Percentiles rank a stretch among this genome's conserved stretches.
These are phyloP conservation scores for Podila horticola DNA, from an alignment of 192 early-diverging fungal species.

Conservation along the genomic window DNA sequence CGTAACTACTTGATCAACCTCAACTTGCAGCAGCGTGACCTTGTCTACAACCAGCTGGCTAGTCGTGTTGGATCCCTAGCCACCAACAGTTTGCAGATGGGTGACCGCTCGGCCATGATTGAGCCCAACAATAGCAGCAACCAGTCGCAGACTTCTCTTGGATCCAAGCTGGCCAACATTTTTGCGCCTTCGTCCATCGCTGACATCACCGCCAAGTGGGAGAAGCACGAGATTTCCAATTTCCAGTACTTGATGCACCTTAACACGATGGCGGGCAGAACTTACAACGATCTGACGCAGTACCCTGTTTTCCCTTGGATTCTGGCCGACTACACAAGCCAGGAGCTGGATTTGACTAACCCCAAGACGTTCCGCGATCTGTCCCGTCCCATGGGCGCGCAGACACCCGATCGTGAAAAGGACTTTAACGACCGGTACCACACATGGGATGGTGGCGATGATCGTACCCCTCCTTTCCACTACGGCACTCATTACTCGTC, in stretches of 20 bases:
- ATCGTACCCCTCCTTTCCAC: slow-evolving; percentile 74
- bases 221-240: slow-evolving; percentile 87
- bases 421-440: slow-evolving; percentile 74
- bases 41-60: slow-evolving; percentile 69
- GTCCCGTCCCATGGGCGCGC: slow-evolving; percentile 90
- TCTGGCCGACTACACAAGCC: slow-evolving; percentile 80
- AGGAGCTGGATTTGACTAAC: slow-evolving; percentile 82
- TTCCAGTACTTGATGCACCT: slow-evolving; percentile 97
- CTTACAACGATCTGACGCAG: slow-evolving; percentile 91
- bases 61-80: slow-evolving; percentile 62
- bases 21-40: slow-evolving; percentile 68
- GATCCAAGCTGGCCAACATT: slow-evolving; percentile 66
- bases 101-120: slow-evolving; percentile 48
- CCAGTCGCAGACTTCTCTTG: slow-evolving; percentile 50
- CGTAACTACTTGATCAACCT: slow-evolving; percentile 81
- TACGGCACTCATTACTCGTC: slow-evolving; percentile 99
- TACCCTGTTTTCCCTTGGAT: slow-evolving; percentile 99
- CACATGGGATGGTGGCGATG: slow-evolving; percentile 67
- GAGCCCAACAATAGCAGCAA: slow-evolving; percentile 44
- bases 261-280: slow-evolving; percentile 88
- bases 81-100: slow-evolving; percentile 60
- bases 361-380: slow-evolving; percentile 88
- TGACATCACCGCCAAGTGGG: slow-evolving; percentile 85
- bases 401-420: slow-evolving; percentile 71
- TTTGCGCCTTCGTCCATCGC: slow-evolving; percentile 70